phyloP scores from a whole-genome alignment of 2,329 filamentous ascomycete genomes.

The Clonostachys rhizophaga region DNA sequence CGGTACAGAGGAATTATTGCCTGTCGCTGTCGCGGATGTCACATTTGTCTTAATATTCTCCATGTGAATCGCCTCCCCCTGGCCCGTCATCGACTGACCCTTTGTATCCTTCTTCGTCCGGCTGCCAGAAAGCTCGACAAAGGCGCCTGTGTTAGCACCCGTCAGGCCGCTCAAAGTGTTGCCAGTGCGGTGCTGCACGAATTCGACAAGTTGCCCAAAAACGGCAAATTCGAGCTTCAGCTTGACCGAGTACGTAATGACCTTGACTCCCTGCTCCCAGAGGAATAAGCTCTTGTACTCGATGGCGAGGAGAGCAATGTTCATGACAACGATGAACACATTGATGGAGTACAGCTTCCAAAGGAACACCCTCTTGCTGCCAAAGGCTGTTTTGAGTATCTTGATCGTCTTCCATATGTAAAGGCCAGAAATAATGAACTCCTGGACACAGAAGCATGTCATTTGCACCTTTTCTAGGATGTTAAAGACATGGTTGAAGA shows the following conservation, averaged over 20 bases:
- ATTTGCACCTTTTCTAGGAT: slow-evolving; percentile 42
- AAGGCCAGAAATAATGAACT: slow-evolving; percentile 40
- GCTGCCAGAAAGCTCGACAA: too few relatives aligned
- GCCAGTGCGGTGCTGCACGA: background rate
- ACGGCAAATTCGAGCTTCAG: slow-evolving; percentile 30
- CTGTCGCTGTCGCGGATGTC: too few relatives aligned
- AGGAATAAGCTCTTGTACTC: slow-evolving; percentile 13
- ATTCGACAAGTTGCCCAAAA: slow-evolving; percentile 15
- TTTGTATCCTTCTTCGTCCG: too few relatives aligned
- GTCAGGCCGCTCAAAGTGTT: too few relatives aligned
- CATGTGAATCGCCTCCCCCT: background rate
- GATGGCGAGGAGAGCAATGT: slow-evolving; percentile 19
- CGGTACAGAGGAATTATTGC: too few relatives aligned
- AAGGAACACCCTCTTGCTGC: background rate
- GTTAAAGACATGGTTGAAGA: slow-evolving; percentile 14
- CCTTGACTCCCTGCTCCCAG: slow-evolving; percentile 15
- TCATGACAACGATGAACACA: slow-evolving; percentile 27
- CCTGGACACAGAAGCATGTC: slow-evolving; percentile 45
- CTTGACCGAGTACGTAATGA: slow-evolving; percentile 25
- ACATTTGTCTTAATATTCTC: background rate
- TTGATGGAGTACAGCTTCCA: slow-evolving; percentile 33
- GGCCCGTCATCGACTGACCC: background rate
- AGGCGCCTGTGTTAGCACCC: too few relatives aligned
- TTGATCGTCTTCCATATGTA: slow-evolving; percentile 44
- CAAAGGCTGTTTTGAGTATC: slow-evolving; percentile 20